Base-by-base conservation (phyloP, 2,329 filamentous ascomycete species). In the Epichloe baconii region DNA sequence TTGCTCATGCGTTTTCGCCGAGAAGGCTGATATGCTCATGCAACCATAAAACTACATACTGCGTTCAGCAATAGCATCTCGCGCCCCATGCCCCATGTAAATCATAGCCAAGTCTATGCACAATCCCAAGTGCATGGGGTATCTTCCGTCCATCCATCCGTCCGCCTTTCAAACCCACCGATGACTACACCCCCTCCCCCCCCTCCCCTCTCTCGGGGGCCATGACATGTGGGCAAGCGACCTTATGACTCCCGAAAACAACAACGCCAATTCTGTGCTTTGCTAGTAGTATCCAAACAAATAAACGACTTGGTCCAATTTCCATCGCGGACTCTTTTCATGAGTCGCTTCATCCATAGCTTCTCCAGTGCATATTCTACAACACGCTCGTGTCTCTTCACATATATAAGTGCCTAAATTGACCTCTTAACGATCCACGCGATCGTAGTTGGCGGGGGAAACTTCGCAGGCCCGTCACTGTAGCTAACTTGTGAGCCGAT, bases 361-460 rank as follows among this genome's bases (percentile, higher is more conserved):
- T 31, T 31, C 31, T 31, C 11, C 31, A 11, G 3, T 10, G 31
- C 46, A 56, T 53, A 48, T 49, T 52, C 51, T 49, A 53, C 49
- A 53, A 52, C 53, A 49, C 42, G 50, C 41, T 43, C 36, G 17
- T 37, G 10, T 46, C 47, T 53, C 50, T 57, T 17, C 57, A 59
- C 61, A 57, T 14, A 19, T 12, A 7, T 15, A 7, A 4, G 10
- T 21, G 5, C 12, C n/a, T 26, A n/a, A 23, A 7, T 14, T 23
- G 15, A 35, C 31, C 21, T 14, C 37, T 59, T 2, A 66, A 60
- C 65, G 67, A 53, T 68, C 61, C 51, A 68, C 71, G 54, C 76
- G 70, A 59, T 80, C 76, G 61, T 83, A 83, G 60, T 80, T 74
- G 37, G 63, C 80, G 19, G 67, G 80, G 67, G 79, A 61, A 83